Evolutionary conservation across 164 flowering plant genomes (phyloP), one percentile per base, ranked within the genome.

Genomic region (Vitis cinerea): DNA sequence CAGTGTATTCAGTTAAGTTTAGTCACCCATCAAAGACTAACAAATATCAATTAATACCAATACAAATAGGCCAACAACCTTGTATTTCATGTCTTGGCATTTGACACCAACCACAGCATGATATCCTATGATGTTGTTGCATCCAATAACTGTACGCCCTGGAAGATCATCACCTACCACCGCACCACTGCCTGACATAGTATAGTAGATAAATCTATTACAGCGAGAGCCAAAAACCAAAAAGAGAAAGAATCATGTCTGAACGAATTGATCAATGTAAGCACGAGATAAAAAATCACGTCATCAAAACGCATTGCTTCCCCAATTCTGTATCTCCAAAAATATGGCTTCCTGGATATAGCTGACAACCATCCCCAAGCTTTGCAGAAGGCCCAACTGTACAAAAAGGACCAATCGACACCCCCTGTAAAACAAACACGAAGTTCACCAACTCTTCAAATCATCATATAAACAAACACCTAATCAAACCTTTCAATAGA

Each of bases 1-100:
- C 4, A 37, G 44, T 37, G 44, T 31, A 3, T 31, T 3, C 44
- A 37, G 7, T 37, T 37, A 37, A 37, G 19, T 23, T 37, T 59
- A 27, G 29, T 59, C 29, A 27, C 15, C 23, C 23, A 49, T 64
- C 53, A 17, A 8, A 17, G 10, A 1, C 15, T 19, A 64, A 27
- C 51, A 11, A 27, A 53, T 2, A 4, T 31, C 60, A 37, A 3
- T 59, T 15, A 23, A 13, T 48, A 66, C 5, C 47, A 14, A 19
- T 37, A 4, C 55, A 19, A 59, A n/a, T 54, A 54, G 19, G 13
- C 11, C 16, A 52, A 72, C 16, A 47, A 88, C 98, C 96, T 87
- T 88, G 80, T 90, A 93, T 70, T 93, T 95, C 88, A 88, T 68
- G 80, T 95, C 99, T 80, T 93, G 98, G 77, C 99, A 95, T 78